phyloP scores from a whole-genome alignment of 176 grass and related monocot genomes.

The Musa schizocarpa region DNA sequence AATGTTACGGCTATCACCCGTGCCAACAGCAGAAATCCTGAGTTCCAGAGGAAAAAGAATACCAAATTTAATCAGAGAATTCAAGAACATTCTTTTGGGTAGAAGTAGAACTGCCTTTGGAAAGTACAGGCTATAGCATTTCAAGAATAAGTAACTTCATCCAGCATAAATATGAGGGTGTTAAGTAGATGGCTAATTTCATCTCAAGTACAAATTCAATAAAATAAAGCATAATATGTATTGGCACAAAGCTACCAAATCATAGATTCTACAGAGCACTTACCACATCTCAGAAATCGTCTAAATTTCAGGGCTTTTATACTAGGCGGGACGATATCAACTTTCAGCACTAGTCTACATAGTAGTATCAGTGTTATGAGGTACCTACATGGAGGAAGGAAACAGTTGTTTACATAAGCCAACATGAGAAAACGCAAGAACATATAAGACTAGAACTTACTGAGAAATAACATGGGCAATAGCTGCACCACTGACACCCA shows the following conservation, averaged over 20 bases:
- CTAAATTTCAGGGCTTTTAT: slow-evolving; percentile 78
- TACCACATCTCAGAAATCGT: slow-evolving; percentile 88
- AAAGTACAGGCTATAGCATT: neutral
- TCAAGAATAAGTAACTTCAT: neutral
- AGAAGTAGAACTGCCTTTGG: neutral
- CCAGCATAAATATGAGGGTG: too few species aligned
- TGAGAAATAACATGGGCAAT: slow-evolving; percentile 91
- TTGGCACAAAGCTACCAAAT: neutral
- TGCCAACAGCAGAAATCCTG: slow-evolving; percentile 78
- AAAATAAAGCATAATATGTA: neutral
- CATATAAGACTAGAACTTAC: slow-evolving; percentile 35
- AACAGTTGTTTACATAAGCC: neutral
- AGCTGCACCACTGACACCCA: slow-evolving; percentile 89
- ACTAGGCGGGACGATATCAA: slow-evolving; percentile 77
- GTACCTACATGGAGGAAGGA: slow-evolving; percentile 46
- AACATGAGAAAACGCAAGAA: neutral
- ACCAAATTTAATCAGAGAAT: neutral
- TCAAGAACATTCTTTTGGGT: neutral
- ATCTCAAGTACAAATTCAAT: neutral
- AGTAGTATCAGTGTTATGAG: slow-evolving; percentile 80
- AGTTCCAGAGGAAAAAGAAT: slow-evolving; percentile 2
- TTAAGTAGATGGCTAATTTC: neutral
- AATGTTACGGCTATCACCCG: slow-evolving; percentile 96
- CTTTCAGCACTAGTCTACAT: slow-evolving; percentile 52
- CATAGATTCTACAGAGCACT: neutral